Evolutionary conservation across 805 yeast species (phyloP).

Genomic region (Saturnispora mendoncae): DNA sequence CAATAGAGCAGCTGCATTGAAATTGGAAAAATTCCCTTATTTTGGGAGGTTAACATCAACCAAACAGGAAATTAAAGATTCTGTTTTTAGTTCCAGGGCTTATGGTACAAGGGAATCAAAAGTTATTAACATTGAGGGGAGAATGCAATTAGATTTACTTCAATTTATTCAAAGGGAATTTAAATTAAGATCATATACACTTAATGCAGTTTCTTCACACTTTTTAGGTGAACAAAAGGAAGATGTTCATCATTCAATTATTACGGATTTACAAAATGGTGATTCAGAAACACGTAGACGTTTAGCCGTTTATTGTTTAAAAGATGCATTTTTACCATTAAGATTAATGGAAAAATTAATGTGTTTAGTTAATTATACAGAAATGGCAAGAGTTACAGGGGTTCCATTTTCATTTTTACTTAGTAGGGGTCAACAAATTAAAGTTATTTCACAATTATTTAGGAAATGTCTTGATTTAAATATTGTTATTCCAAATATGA

Average conservation of each 20-base stretch:
- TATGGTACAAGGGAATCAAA: constrained; percentile 94
- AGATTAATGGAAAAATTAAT: constrained; percentile 83
- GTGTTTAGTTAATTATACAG: constrained; percentile 95
- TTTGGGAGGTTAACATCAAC: constrained; percentile 68
- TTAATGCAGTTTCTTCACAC: constrained; percentile 91
- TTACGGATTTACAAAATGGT: constrained; percentile 90
- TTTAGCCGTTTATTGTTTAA: constrained; percentile 91
- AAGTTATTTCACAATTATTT: constrained; percentile 90
- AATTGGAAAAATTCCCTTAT: constrained; percentile 61
- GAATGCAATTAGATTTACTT: constrained; percentile 87
- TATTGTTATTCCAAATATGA: constrained; percentile 85
- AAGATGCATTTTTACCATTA: constrained; percentile 90
- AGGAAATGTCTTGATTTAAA: constrained; percentile 84
- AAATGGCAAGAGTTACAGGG: constrained; percentile 99
- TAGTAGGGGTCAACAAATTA: constrained; percentile 94
- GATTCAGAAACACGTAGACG: constrained; percentile 87
- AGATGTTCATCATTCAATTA: constrained; percentile 95
- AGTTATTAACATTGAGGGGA: constrained; percentile 86
- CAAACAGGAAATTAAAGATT: constrained; percentile 70
- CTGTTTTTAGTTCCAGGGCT: constrained; percentile 87
- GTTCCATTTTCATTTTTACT: constrained; percentile 89
- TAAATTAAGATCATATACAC: constrained; percentile 86
- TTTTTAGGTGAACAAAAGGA: constrained; percentile 94
- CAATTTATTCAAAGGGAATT: constrained; percentile 93
- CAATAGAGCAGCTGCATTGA: constrained; percentile 74